phyloP scores from a whole-genome alignment of 139 green algal species.

The Tetradesmus obliquus region DNA sequence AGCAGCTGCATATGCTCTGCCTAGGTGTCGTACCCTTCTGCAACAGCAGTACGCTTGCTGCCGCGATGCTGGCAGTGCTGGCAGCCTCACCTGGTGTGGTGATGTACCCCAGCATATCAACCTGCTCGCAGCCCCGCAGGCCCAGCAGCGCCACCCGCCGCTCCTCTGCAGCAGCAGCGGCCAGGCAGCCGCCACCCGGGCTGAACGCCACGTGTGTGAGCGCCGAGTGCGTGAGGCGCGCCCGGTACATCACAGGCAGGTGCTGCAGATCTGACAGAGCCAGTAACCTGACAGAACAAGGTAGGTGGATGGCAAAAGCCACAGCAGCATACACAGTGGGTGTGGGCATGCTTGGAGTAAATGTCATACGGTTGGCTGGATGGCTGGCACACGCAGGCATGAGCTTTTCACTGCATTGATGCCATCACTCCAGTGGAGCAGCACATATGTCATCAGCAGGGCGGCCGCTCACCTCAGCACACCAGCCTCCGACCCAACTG shows the following conservation, averaged over 20 bases:
- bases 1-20: too few species aligned
- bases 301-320: background rate
- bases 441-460: background rate
- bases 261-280: background rate
- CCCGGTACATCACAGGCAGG: slow-evolving; percentile 23
- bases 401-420: background rate
- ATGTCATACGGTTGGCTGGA: background rate
- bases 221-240: background rate
- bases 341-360: background rate
- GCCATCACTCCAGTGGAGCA: background rate
- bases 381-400: background rate
- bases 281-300: slow-evolving; percentile 1
- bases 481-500: slow-evolving; percentile 58
- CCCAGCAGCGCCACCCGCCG: slow-evolving; percentile 22
- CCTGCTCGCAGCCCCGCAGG: slow-evolving; percentile 1
- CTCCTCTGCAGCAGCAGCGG: slow-evolving; percentile 15
- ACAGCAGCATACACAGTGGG: background rate
- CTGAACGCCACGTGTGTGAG: slow-evolving; percentile 24
- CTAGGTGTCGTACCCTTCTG: too few species aligned
- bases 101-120: slow-evolving; percentile 17
- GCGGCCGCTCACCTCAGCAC: slow-evolving; percentile 57
- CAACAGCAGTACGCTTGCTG: background rate
- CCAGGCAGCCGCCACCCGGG: background rate
- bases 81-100: background rate
- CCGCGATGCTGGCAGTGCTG: background rate